Evolutionary conservation across 2,329 filamentous ascomycete genomes (phyloP), one percentile per base, ranked within the genome.

Genomic region (Cordyceps militaris): DNA sequence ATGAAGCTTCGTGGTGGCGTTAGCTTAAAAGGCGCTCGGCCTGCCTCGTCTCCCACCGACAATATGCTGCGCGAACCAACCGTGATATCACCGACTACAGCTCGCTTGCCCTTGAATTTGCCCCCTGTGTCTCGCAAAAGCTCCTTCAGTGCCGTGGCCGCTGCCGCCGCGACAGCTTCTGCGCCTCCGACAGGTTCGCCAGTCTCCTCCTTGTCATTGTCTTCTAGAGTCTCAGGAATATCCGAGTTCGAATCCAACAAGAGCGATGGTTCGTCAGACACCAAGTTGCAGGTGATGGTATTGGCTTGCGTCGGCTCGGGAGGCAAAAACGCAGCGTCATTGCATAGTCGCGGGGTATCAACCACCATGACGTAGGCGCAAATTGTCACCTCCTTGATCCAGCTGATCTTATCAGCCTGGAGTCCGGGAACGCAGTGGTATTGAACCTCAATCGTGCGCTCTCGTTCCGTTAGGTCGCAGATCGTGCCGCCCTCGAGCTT

Each of bases 361-460:
- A 97, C 83, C 32, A 96, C 84, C 91, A 97, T 96, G 56, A 96
- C 79, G 69, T 97, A 97, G 13, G 90, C 85, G 73, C 92, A 97
- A 11, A 91, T 96, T 3, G 87, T 88, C 1, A 93, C 84, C 70
- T 97, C 92, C 71, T 96, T 96, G 73, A 97, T 95, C 84, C 90
- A 91, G 44, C 87, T 87, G 65, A 97, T 96, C 49, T 87, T 84
- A 69, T 96, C 87, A 48, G 76, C 78, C 3, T 82, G 82, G 32
- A 85, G 78, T 50, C 88, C 86, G 0, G 89, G 90, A 65, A 89
- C 87, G 74, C 91, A 96, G 68, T 85, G 82, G 64, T 85, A 85
- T 64, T 91, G 88, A 10, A 97, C 84, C 71, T 97, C 92, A 63
- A 96, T 87, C 64, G 86, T 91, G 52, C 92, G 84, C 61, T 89